Conservation (phyloP, 805 yeast species). For the Zygosaccharomyces bailii region DNA sequence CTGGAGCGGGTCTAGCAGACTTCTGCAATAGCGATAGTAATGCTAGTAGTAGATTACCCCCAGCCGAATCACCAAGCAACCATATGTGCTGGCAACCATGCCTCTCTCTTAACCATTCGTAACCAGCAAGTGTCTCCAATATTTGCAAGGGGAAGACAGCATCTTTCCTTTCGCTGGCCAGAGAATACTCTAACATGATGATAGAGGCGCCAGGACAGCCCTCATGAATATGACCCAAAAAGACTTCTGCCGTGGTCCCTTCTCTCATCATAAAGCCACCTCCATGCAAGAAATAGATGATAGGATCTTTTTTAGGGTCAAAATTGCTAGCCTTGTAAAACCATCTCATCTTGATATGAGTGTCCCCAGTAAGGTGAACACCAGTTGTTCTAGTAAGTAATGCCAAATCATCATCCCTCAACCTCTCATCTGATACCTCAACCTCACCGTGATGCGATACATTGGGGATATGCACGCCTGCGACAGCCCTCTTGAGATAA, state of each 20-base stretch:
- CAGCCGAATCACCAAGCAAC: constrained; percentile 31
- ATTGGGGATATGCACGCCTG: not conserved
- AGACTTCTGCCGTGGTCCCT: constrained; percentile 16
- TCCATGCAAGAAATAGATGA: constrained; percentile 27
- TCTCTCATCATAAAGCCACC: constrained; percentile 29
- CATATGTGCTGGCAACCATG: constrained; percentile 14
- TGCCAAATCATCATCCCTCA: constrained; percentile 4
- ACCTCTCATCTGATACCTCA: not conserved
- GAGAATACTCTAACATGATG: constrained; percentile 22
- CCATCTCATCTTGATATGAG: constrained; percentile 11
- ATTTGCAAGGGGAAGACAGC: constrained; percentile 17
- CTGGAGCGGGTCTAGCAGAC: constrained; percentile 13
- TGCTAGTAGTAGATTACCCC: constrained; percentile 24
- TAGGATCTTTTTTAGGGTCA: constrained; percentile 18
- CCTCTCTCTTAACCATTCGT: constrained; percentile 12
- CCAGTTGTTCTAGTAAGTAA: constrained; percentile 1
- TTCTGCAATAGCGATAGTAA: constrained; percentile 15
- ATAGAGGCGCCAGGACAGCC: constrained; percentile 18
- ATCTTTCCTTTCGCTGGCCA: constrained; percentile 11
- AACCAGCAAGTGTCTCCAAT: constrained; percentile 16
- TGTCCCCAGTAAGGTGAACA: not conserved
- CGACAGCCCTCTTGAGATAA: not conserved
- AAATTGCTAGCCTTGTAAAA: constrained; percentile 16
- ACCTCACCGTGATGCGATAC: not conserved
- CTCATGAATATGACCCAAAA: constrained; percentile 15